Evolutionary conservation across 257 asterid genomes (phyloP).

Genomic region (Echium plantagineum): DNA sequence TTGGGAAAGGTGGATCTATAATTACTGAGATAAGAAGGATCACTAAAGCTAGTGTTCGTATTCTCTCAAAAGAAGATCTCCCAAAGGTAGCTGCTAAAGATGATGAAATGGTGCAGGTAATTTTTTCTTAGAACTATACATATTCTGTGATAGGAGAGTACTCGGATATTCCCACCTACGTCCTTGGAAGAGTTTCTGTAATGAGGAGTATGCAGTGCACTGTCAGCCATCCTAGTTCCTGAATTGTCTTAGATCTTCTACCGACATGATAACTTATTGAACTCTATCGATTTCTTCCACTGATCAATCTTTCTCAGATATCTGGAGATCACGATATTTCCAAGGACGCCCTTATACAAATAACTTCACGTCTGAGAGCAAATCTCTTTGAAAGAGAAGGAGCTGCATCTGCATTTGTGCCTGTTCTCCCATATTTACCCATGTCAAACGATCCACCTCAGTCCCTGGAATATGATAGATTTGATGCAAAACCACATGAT

Average conservation of each 20-base stretch:
- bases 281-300: too few relatives aligned
- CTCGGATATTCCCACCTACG: neutral
- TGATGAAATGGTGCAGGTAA: slow-evolving; percentile 98
- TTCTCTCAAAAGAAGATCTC: slow-evolving; percentile 74
- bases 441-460: slow-evolving; percentile 61
- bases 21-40: slow-evolving; percentile 85
- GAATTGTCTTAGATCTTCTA: too few relatives aligned
- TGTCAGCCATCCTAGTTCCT: too few relatives aligned
- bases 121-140: neutral
- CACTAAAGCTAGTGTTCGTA: slow-evolving; percentile 81
- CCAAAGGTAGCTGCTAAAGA: slow-evolving; percentile 92
- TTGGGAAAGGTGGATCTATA: slow-evolving; percentile 96
- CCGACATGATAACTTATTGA: too few relatives aligned
- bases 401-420: slow-evolving; percentile 52
- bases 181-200: neutral
- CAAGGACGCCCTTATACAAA: slow-evolving; percentile 86
- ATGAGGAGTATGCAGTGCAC: too few relatives aligned
- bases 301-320: slow-evolving; percentile 27
- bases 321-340: slow-evolving; percentile 84
- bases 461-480: slow-evolving; percentile 46
- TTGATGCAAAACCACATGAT: slow-evolving; percentile 61
- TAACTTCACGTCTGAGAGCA: slow-evolving; percentile 81
- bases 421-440: slow-evolving; percentile 77
- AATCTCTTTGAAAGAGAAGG: slow-evolving; percentile 90
- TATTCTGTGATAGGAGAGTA: too few relatives aligned